These are phyloP conservation scores for Theobroma grandiflorum DNA, from an alignment of 441 rosid species.

Conservation along the genomic window DNA sequence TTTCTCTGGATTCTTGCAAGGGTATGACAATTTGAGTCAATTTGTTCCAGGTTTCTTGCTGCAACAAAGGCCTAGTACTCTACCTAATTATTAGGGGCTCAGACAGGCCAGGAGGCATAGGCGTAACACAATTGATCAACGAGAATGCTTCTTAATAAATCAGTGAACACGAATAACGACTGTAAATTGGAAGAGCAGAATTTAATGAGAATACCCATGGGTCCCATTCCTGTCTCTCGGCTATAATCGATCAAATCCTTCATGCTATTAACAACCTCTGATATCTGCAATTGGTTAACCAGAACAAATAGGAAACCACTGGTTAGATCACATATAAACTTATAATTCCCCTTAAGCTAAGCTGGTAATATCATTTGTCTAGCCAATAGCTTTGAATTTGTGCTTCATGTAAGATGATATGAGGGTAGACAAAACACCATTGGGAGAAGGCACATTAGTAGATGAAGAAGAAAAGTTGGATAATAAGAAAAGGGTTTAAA, in stretches of 20 bases:
- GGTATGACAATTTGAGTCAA: not conserved
- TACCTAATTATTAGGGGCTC: slow-evolving; percentile 6
- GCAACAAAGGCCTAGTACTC: not conserved
- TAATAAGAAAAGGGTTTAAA: not conserved
- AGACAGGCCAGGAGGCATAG: not conserved
- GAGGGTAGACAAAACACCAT: not conserved
- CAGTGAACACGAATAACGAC: slow-evolving; percentile 10
- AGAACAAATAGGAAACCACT: not conserved
- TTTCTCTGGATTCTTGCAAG: not conserved
- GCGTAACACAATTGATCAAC: slow-evolving; percentile 2
- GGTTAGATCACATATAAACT: slow-evolving; percentile 9
- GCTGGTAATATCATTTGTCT: not conserved
- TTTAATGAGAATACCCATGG: slow-evolving; percentile 45
- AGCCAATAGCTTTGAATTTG: slow-evolving; percentile 5
- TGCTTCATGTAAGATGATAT: not conserved
- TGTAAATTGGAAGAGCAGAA: slow-evolving; percentile 11
- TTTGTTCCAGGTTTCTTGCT: slow-evolving; percentile 10
- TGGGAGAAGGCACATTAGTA: not conserved
- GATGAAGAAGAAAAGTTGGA: not conserved
- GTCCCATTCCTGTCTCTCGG: slow-evolving; percentile 44
- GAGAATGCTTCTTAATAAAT: slow-evolving; percentile 15
- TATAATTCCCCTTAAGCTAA: not conserved
- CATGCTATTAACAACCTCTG: slow-evolving; percentile 56
- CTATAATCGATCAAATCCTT: slow-evolving; percentile 53
- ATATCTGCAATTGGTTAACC: slow-evolving; percentile 41